Base-by-base conservation (phyloP, 257 asterid genomes). In the Cruciata laevipes region DNA sequence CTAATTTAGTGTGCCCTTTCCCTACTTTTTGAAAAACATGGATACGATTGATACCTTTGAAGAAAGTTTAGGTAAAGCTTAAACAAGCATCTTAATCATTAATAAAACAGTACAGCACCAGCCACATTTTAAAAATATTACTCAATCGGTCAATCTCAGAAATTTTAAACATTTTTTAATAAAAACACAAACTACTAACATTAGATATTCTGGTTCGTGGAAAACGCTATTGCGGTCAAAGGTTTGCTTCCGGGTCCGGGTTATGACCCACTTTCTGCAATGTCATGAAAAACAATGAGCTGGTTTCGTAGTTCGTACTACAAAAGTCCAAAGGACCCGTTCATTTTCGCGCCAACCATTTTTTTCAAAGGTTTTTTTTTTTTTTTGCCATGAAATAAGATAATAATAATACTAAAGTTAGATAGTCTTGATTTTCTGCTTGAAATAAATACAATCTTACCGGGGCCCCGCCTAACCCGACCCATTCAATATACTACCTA, bases 31-130 rank as follows among this genome's bases (percentile, higher is more conserved):
- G 49, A 65, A 70, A 61, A 64, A 57, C 32, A 24, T 16, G 35
- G 67, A 56, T 75, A 69, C 53, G 61, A 42, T 70, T 59, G 66
- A 74, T 72, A 57, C 59, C 71, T 74, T 67, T 67, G 74, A 71
- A 58, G 76, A 77, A 73, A 77, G 73, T 24, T 73, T 51, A 27
- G 70, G 65, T 20, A 69, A 69, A 33, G 57, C 33, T 62, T 21
- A 40, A 69, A 23, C 52, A 58, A 57, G 66, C 65, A 62, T 55
- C 37, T 62, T 53, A 52, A 79, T 63, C 61, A 13, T 27, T 27
- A 27, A 2, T 27, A 27, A 27, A 27, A 27, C 1, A 27, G 4
- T 35, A 35, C 4, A 35, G 4, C 38, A 35, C 38, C 38, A 7
- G 38, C 6, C 8, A 1, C 7, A 35, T 35, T 35, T 35, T 35